Conservation (phyloP, 2,329 filamentous ascomycete genomes). For the Aspergillus aculeatinus region DNA sequence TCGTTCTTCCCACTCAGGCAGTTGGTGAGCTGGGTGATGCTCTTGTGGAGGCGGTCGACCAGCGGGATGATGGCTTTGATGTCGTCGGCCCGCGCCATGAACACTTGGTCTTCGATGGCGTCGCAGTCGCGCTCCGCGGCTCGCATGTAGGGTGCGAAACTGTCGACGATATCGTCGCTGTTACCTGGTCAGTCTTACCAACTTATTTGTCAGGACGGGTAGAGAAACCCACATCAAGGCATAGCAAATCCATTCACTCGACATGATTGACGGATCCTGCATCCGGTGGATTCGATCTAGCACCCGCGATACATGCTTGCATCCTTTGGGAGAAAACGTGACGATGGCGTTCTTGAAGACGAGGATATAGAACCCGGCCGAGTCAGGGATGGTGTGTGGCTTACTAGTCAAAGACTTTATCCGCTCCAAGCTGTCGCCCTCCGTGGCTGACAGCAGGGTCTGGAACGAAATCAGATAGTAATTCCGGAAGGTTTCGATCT, state of each 20-base stretch:
- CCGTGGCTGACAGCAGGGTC: constrained; percentile 64
- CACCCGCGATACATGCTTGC: constrained; percentile 79
- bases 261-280: constrained; percentile 86
- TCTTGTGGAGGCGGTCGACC: constrained; percentile 86
- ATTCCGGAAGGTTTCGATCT: constrained; percentile 92
- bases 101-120: constrained; percentile 91
- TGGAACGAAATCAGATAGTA: constrained; percentile 98
- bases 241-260: constrained; percentile 98
- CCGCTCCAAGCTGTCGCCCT: constrained; percentile 47
- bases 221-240: constrained; percentile 72
- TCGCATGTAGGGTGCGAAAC: constrained; percentile 81
- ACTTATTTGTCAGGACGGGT: background rate
- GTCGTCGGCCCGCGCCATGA: constrained; percentile 84
- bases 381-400: constrained; percentile 61
- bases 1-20: constrained; percentile 92
- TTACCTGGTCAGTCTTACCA: background rate
- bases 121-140: constrained; percentile 84
- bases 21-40: constrained; percentile 85
- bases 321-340: constrained; percentile 86
- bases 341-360: constrained; percentile 91
- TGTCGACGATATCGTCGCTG: constrained; percentile 93
- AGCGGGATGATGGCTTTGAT: constrained; percentile 78
- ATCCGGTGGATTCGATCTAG: constrained; percentile 83
- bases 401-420: background rate
- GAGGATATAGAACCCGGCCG: constrained; percentile 90